phyloP scores from a whole-genome alignment of 176 grass and related monocot genomes.

The Avena sativa region DNA sequence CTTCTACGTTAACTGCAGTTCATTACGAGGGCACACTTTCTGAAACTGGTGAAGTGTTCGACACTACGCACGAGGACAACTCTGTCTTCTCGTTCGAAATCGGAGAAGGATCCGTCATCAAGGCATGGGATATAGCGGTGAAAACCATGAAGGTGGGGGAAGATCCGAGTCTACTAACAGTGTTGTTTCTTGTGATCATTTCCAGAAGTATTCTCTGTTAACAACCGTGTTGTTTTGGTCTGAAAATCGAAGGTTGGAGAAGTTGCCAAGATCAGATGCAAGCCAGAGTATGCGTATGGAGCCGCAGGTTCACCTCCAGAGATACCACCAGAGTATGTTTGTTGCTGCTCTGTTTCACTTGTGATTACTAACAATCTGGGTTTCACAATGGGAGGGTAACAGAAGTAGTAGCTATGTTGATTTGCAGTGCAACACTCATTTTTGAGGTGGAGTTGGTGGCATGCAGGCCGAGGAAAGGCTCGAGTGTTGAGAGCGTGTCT shows the following conservation, averaged over 20 bases:
- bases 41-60: conserved; percentile 67
- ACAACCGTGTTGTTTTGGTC: background rate
- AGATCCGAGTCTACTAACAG: background rate
- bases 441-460: conserved; percentile 43
- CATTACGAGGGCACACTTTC: conserved; percentile 76
- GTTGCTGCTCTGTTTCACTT: background rate
- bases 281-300: too few relatives aligned
- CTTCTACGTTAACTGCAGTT: conserved; percentile 42
- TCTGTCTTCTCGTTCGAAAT: conserved; percentile 75
- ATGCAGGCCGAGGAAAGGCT: conserved; percentile 64
- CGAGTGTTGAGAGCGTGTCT: conserved; percentile 47
- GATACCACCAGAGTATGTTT: too few relatives aligned
- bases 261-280: too few relatives aligned
- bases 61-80: conserved; percentile 77
- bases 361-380: too few relatives aligned
- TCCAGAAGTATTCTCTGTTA: conserved; percentile 12
- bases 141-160: conserved; percentile 72
- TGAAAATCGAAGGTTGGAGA: too few relatives aligned
- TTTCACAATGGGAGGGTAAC: too few relatives aligned
- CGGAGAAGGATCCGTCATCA: conserved; percentile 60
- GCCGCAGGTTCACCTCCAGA: too few relatives aligned
- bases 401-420: background rate
- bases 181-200: background rate
- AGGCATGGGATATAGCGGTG: conserved; percentile 63
- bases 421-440: background rate